Evolutionary conservation across 2,329 filamentous ascomycete genomes (phyloP), one percentile per base, ranked within the genome.

Genomic region (Trichoderma simmonsii): DNA sequence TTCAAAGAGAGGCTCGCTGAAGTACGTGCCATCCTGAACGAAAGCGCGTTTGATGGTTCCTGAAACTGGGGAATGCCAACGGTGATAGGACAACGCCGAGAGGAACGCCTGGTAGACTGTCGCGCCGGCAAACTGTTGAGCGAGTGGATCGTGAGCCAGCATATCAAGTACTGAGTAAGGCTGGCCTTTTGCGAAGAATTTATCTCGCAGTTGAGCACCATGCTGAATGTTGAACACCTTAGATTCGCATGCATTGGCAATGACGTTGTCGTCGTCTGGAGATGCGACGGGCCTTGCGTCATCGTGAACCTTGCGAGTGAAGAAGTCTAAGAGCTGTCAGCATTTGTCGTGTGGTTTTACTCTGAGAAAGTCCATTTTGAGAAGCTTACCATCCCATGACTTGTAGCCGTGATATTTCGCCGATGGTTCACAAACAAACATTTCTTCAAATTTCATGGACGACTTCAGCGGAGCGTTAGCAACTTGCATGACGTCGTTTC

Each of bases 71-170:
- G 88, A 79, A 80, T 93, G 90, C 91, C 91, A 93, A 30, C 91
- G 86, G 79, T 93, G 91, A 78, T 93, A 93, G 57, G 87, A 90
- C 67, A 92, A 80, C 0, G 90, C 88, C 8, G 86, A 90, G 3
- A 93, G 81, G 77, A 92, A 93, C 0, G 90, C 91, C 77, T 93
- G 91, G 79, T 93, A 93, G 32, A 93, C 83, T 0, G 89, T 92
- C 1, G 88, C 91, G 6, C 87, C 88, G 0, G 83, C 85, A 74
- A 93, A 93, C 1, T 87, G 76, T 8, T 82, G 75, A 0, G 88
- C 82, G 1, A 88, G 78, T 0, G 82, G 76, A 75, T 91, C 88
- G 75, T 88, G 81, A 0, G 82, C 86, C 3, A 93, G 82, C 88
- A 92, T 92, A 77, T 92, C 87, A 2, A 82, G 75, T 21, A 91